Percentiles rank a stretch among this genome's conserved stretches.
phyloP scores from a whole-genome alignment of 768 basidiomycete genomes.

The Trametes elegans region DNA sequence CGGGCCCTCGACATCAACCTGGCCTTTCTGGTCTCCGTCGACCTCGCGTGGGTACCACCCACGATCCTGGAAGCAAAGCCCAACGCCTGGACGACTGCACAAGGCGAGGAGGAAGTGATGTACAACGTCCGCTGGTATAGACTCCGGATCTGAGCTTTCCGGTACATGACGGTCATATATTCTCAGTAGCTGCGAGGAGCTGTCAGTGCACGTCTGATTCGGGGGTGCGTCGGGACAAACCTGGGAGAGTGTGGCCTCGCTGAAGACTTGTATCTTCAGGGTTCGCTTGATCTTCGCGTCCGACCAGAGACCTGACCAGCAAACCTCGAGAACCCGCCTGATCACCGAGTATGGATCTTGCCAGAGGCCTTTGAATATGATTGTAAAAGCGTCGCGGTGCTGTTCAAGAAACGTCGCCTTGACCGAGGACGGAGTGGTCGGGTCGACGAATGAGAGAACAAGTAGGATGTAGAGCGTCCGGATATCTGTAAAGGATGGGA shows the following conservation, averaged over 20 bases:
- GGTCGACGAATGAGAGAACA: conserved; percentile 68
- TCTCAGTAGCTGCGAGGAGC: conserved; percentile 54
- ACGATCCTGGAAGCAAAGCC: conserved; percentile 83
- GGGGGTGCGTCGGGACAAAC: conserved; percentile 36
- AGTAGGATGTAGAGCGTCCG: conserved; percentile 73
- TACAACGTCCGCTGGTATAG: conserved; percentile 72
- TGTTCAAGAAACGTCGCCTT: conserved; percentile 72
- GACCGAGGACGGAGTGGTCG: conserved; percentile 43
- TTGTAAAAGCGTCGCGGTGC: conserved; percentile 59
- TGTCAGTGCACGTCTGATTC: neutral
- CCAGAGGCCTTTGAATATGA: conserved; percentile 68
- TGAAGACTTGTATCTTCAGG: conserved; percentile 69
- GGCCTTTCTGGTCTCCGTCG: conserved; percentile 30
- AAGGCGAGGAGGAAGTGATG: conserved; percentile 88
- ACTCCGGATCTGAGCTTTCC: conserved; percentile 48
- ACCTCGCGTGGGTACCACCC: conserved; percentile 87
- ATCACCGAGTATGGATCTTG: conserved; percentile 66
- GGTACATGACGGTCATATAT: conserved; percentile 62
- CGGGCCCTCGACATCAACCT: conserved; percentile 33
- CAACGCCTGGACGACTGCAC: conserved; percentile 76
- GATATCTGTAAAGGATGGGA: conserved; percentile 52
- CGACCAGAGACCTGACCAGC: conserved; percentile 76
- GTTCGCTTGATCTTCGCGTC: conserved; percentile 72
- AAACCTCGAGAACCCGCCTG: conserved; percentile 64
- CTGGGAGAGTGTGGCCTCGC: conserved; percentile 60